Evolutionary conservation across 1,284 basidiomycete species (phyloP).

Genomic region (Pisolithus thermaeus): DNA sequence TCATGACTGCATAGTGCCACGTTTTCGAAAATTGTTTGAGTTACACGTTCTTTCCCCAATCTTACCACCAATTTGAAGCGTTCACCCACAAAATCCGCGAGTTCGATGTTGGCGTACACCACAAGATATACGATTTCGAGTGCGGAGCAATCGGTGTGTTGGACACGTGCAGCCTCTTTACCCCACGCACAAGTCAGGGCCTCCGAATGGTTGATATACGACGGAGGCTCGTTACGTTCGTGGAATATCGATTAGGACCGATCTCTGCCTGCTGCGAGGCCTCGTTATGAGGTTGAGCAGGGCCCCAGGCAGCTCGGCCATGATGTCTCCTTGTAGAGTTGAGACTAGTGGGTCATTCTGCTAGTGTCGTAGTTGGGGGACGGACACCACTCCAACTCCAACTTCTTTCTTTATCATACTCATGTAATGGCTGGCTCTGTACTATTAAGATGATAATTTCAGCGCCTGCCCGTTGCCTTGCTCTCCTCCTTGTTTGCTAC

Average conservation of each 20-base stretch:
- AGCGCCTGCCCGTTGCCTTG: too few species aligned
- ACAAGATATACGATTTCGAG: too few species aligned
- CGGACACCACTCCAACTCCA: conserved; percentile 34
- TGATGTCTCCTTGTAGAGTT: conserved; percentile 50
- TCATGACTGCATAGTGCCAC: too few species aligned
- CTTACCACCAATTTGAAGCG: too few species aligned
- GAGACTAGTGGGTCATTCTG: conserved; percentile 35
- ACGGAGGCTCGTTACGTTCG: conserved; percentile 51
- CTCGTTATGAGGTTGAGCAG: conserved; percentile 46
- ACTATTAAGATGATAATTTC: neutral
- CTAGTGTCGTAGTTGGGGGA: conserved; percentile 54
- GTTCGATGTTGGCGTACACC: too few species aligned
- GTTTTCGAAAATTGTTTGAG: too few species aligned
- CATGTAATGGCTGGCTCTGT: neutral
- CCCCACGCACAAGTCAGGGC: conserved; percentile 56
- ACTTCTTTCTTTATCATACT: neutral
- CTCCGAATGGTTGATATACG: conserved; percentile 28
- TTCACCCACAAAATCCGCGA: too few species aligned
- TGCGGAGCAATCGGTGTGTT: too few species aligned
- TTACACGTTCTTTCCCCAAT: too few species aligned
- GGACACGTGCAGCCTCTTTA: neutral
- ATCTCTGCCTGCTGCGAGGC: conserved; percentile 32
- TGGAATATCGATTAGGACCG: conserved; percentile 40
- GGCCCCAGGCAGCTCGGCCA: conserved; percentile 32
- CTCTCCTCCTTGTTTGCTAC: too few species aligned